Evolutionary conservation across 2,329 filamentous ascomycete genomes (phyloP), one percentile per base, ranked within the genome.

Genomic region (Fusarium cyanostomum): DNA sequence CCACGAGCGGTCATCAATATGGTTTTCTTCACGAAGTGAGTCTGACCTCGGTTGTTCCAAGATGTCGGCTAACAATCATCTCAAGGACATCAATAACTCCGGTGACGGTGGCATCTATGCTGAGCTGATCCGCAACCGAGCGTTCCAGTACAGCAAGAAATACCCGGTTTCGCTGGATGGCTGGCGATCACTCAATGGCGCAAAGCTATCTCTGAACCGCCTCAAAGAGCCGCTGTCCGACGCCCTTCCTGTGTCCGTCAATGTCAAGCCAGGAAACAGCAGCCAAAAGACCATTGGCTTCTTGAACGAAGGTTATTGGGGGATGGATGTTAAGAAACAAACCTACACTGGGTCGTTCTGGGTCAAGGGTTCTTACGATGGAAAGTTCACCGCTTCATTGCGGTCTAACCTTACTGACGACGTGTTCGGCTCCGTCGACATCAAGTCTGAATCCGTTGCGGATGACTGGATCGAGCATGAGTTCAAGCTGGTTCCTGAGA

Each of bases 101-200:
- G 89, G 89, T 3, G 89, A 92, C 70, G 89, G 89, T 18, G 89
- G 89, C 6, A 84, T 92, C 61, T 92, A 92, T 71, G 89, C 86
- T 44, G 89, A 92, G 70, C 74, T 92, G 53, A 84, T 92, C 54
- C 84, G 82, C 48, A 92, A 92, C 74, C 83, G 88, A 44, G 89
- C 88, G 10, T 91, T 92, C 69, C 89, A 92, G 73, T 78, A 77
- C 51, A 81, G 77, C 57, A 74, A 76, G 16, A 65, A 69, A 13
- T 81, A 74, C 58, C 79, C 79, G 4, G 74, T 77, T 34, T 78
- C 77, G 5, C 75, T 86, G 3, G 74, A 75, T n/a, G 79, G 74
- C 13, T 85, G 82, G 81, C 73, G 72, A 13, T 62, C 80, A 2
- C 61, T 83, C 44, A 79, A 80, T 46, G 76, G 73, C 26, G 79